These are phyloP conservation scores for Penicillium psychrosexuale DNA, from an alignment of 2,329 filamentous ascomycete genomes.

Conservation along the genomic window DNA sequence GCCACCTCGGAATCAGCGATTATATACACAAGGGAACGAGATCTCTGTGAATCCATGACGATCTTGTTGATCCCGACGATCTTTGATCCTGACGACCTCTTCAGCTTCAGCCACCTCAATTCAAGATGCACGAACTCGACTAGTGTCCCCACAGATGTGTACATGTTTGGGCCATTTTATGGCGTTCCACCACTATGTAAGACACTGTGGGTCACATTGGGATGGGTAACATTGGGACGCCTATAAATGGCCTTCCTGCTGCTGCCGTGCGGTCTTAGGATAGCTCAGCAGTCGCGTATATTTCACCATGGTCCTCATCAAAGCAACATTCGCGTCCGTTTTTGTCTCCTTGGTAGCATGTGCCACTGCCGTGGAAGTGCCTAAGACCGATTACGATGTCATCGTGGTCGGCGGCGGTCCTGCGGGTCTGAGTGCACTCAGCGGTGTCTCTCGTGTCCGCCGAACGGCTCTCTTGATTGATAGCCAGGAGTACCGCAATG, in stretches of 20 bases:
- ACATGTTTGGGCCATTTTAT: background rate
- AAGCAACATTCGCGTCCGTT: constrained; percentile 12
- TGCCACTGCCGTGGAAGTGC: constrained; percentile 23
- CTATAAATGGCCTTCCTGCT: constrained; percentile 1
- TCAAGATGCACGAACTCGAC: background rate
- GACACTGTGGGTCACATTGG: background rate
- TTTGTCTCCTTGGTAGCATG: constrained; percentile 23
- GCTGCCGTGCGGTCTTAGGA: no score
- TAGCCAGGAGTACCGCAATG: constrained; percentile 58
- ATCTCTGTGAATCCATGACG: background rate
- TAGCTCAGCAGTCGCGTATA: background rate
- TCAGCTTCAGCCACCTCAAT: background rate
- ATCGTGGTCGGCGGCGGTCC: constrained; percentile 59
- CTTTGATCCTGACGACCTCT: background rate
- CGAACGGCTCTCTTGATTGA: constrained; percentile 57
- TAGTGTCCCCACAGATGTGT: background rate
- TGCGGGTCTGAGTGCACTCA: constrained; percentile 53
- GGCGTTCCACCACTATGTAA: no score
- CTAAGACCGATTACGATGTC: constrained; percentile 50
- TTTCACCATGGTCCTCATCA: constrained; percentile 3
- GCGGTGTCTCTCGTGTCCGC: constrained; percentile 58
- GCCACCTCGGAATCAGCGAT: background rate
- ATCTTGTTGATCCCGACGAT: background rate
- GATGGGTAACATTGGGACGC: background rate
- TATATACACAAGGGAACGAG: background rate